Percentiles rank a stretch among this genome's conserved stretches.
Evolutionary conservation across 2,329 filamentous ascomycete genomes (phyloP).

Genomic region (Penicillium frequentans): DNA sequence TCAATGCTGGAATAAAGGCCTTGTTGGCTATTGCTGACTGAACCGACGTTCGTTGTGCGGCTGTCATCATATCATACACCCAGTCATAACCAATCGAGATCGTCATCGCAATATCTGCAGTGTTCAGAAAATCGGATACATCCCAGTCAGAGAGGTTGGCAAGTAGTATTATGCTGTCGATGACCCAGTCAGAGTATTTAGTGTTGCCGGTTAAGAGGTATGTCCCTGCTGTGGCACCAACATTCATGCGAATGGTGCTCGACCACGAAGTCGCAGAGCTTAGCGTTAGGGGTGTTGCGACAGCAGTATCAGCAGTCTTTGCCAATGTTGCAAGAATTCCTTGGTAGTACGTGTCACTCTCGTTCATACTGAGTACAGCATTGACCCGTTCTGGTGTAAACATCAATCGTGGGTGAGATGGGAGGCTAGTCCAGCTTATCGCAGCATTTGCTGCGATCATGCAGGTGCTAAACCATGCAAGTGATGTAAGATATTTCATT

Average conservation of each 20-base stretch:
- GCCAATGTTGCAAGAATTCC: not conserved
- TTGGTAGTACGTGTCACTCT: not conserved
- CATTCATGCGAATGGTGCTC: slow-evolving; percentile 5
- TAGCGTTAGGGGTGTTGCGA: not conserved
- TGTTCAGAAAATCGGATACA: slow-evolving; percentile 1
- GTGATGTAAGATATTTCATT: too few species aligned
- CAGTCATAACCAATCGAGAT: slow-evolving; percentile 4
- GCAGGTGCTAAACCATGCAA: too few species aligned
- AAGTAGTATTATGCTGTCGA: not conserved
- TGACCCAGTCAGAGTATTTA: slow-evolving; percentile 1
- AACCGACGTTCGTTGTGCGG: not conserved
- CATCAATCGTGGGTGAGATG: slow-evolving; percentile 3
- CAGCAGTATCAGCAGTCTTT: not conserved
- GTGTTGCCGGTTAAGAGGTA: not conserved
- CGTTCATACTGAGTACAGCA: slow-evolving; percentile 1
- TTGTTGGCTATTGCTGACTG: not conserved
- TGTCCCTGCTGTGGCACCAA: slow-evolving; percentile 1
- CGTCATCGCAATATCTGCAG: slow-evolving; percentile 5
- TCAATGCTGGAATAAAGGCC: not conserved
- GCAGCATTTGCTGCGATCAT: not conserved
- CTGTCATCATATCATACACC: slow-evolving; percentile 1
- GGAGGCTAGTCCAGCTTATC: not conserved
- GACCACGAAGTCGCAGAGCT: not conserved
- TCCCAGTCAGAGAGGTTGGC: not conserved
- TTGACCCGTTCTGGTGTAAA: not conserved